Evolutionary conservation across 345 rosid species (phyloP).

Genomic region (Cardamine resedifolia): DNA sequence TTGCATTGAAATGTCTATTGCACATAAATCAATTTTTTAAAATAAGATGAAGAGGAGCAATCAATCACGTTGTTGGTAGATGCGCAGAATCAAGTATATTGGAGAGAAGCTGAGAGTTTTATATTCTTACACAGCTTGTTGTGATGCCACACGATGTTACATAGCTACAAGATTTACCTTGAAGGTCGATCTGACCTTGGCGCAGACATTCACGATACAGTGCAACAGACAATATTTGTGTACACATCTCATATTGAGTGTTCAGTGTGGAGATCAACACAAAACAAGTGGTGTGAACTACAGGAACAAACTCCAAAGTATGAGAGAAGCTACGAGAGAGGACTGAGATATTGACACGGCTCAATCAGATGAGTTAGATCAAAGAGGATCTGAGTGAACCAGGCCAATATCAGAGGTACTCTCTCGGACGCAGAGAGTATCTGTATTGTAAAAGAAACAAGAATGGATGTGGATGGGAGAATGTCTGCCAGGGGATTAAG

Average conservation of each 20-base stretch:
- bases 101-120: background rate
- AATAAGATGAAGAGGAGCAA: background rate
- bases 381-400: constrained; percentile 64
- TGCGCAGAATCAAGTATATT: background rate
- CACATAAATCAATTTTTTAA: background rate
- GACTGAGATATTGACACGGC: constrained; percentile 88
- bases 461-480: constrained; percentile 28
- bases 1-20: background rate
- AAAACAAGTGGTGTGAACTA: background rate
- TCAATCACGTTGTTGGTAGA: background rate
- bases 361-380: constrained; percentile 55
- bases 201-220: background rate
- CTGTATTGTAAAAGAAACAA: background rate
- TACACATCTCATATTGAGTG: background rate
- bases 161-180: background rate
- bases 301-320: background rate
- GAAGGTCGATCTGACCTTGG: background rate
- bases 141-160: background rate
- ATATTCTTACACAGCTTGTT: background rate
- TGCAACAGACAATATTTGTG: background rate
- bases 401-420: constrained; percentile 75
- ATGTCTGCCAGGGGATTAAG: constrained; percentile 35
- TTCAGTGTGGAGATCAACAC: background rate
- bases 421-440: constrained; percentile 25
- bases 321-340: constrained; percentile 40